Conservation (phyloP, 805 yeast genomes). For the Starmerella roubikii region DNA sequence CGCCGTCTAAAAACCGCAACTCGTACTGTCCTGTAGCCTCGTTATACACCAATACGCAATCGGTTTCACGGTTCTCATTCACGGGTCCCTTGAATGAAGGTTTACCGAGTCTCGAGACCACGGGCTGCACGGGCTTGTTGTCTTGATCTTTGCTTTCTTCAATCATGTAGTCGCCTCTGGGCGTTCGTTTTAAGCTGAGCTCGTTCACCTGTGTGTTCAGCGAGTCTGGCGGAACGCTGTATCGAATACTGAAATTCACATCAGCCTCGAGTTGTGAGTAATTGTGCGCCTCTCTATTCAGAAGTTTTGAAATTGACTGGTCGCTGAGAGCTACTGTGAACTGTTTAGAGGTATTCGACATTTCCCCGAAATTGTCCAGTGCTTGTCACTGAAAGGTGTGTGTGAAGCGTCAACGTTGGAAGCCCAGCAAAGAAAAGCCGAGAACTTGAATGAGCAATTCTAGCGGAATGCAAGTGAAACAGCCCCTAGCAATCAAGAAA, state of each 20-base stretch:
- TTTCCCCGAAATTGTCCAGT: no score
- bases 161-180: slow-evolving; percentile 13
- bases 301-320: not conserved
- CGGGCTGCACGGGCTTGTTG: not conserved
- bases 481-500: no score
- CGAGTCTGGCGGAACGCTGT: slow-evolving; percentile 14
- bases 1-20: slow-evolving; percentile 19
- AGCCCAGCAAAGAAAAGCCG: no score
- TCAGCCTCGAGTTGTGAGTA: not conserved
- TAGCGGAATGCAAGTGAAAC: no score
- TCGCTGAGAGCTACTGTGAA: not conserved
- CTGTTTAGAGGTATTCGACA: not conserved
- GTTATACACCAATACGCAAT: slow-evolving; percentile 71
- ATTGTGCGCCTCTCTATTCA: not conserved
- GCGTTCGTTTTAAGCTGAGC: slow-evolving; percentile 11
- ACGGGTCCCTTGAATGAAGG: slow-evolving; percentile 21
- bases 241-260: slow-evolving; percentile 11
- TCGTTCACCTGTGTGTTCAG: slow-evolving; percentile 1
- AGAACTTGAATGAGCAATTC: no score
- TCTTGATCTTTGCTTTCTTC: slow-evolving; percentile 2
- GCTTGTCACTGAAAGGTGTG: no score
- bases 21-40: slow-evolving; percentile 32
- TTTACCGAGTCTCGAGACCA: not conserved
- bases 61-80: slow-evolving; percentile 26
- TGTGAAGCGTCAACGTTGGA: no score